Percentiles rank a stretch among this genome's conserved stretches.
Conservation (phyloP, 352 stramenopile species). For the Pelagophyceae sp. region DNA sequence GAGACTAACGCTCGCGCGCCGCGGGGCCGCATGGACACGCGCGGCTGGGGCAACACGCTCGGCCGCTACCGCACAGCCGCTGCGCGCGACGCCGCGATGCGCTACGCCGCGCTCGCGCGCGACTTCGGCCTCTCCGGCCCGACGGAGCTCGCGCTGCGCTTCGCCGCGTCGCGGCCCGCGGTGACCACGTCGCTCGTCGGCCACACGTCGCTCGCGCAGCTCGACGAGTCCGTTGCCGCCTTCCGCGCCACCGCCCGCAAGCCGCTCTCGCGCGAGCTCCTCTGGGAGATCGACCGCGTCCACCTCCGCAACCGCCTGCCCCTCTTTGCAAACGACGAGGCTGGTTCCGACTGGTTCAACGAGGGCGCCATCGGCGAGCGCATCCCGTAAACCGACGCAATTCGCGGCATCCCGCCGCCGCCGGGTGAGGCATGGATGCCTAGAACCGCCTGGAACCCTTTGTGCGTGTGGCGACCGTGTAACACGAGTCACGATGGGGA, state of each 20-base stretch:
- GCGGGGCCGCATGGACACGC: constrained; percentile 50
- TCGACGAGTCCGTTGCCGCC: constrained; percentile 15
- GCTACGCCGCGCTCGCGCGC: constrained; percentile 52
- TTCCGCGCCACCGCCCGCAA: too few relatives aligned
- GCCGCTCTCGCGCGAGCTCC: constrained; percentile 47
- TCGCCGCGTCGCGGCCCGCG: neutral
- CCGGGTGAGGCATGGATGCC: too few relatives aligned
- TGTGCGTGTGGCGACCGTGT: too few relatives aligned
- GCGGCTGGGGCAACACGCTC: constrained; percentile 52
- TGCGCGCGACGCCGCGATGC: constrained; percentile 44
- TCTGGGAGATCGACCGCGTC: constrained; percentile 62
- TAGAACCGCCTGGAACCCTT: too few relatives aligned
- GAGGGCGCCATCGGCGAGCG: constrained; percentile 59
- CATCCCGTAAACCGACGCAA: constrained; percentile 61
- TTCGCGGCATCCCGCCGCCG: too few relatives aligned
- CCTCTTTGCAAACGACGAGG: constrained; percentile 51
- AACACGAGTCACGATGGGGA: too few relatives aligned
- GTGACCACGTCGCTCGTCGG: constrained; percentile 58
- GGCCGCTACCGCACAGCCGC: constrained; percentile 53
- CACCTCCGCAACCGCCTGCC: constrained; percentile 63
- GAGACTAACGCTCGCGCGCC: constrained; percentile 42
- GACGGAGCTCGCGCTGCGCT: constrained; percentile 14
- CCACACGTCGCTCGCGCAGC: constrained; percentile 45
- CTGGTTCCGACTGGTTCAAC: constrained; percentile 56
- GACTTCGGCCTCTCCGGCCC: constrained; percentile 36